These are phyloP conservation scores for Diospyros lotus DNA, from an alignment of 148 eudicot genomes.

Conservation along the genomic window DNA sequence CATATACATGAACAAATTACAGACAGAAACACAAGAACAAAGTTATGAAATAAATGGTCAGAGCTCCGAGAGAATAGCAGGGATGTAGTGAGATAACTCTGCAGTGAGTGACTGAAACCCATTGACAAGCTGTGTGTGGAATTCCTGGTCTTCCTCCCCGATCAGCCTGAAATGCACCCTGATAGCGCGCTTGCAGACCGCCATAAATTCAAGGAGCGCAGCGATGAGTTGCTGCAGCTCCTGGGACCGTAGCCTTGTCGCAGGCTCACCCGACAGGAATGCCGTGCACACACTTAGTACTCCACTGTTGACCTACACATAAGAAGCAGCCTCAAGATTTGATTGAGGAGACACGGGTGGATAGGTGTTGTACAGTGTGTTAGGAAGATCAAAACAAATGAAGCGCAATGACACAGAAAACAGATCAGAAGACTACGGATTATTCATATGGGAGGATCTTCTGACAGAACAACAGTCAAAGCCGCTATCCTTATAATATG, in stretches of 20 bases:
- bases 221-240: constrained; percentile 97
- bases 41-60: constrained; percentile 21
- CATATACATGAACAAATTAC: neutral
- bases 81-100: constrained; percentile 94
- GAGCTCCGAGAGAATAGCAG: constrained; percentile 96
- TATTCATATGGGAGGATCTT: neutral
- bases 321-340: no score
- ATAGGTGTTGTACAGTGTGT: no score
- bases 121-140: constrained; percentile 94
- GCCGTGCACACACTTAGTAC: constrained; percentile 98
- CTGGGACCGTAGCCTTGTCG: constrained; percentile 93
- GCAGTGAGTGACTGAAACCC: constrained; percentile 99
- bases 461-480: constrained; percentile 1
- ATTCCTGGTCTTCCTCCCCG: constrained; percentile 98
- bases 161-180: constrained; percentile 93
- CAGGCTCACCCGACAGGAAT: constrained; percentile 96
- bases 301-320: constrained; percentile 91
- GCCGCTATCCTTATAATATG: neutral
- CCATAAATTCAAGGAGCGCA: constrained; percentile 98
- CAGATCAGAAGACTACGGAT: neutral
- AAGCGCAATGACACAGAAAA: neutral
- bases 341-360: no score
- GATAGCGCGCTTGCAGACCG: constrained; percentile 96
- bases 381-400: neutral
- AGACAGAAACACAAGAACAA: constrained; percentile 8